phyloP scores from a whole-genome alignment of 352 stramenopile species.

The Halophytophthora batemanensis region DNA sequence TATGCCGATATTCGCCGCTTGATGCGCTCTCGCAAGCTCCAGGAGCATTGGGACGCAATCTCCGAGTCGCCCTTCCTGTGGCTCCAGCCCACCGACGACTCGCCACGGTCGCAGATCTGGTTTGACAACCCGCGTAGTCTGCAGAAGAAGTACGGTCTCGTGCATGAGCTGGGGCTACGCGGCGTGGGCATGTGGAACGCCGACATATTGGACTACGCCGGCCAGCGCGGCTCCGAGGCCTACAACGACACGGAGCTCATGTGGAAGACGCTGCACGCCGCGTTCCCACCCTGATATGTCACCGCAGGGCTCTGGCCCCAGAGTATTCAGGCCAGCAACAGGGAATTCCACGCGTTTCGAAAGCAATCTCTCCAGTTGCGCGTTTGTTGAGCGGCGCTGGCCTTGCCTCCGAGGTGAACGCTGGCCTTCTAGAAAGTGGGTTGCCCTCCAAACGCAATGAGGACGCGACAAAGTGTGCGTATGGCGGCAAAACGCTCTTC shows the following conservation, averaged over 20 bases:
- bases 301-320: background rate
- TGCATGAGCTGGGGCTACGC: conserved; percentile 40
- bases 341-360: too few relatives aligned
- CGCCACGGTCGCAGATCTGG: conserved; percentile 51
- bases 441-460: background rate
- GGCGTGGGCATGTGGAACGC: conserved; percentile 84
- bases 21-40: conserved; percentile 17
- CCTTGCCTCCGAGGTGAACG: too few relatives aligned
- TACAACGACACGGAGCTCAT: conserved; percentile 42
- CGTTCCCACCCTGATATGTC: conserved; percentile 9
- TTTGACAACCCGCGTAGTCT: conserved; percentile 71
- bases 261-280: conserved; percentile 46
- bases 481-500: background rate
- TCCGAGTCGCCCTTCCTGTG: conserved; percentile 57
- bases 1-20: conserved; percentile 50
- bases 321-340: background rate
- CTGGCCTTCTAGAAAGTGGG: background rate
- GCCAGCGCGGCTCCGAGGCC: conserved; percentile 1
- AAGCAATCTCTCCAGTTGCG: too few relatives aligned
- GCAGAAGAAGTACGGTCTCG: conserved; percentile 51
- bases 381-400: too few relatives aligned
- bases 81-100: conserved; percentile 7
- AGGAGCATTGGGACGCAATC: conserved; percentile 48
- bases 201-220: conserved; percentile 65
- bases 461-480: background rate